Evolutionary conservation across 768 basidiomycete genomes (phyloP).

Genomic region (Agaricus subrufescens): DNA sequence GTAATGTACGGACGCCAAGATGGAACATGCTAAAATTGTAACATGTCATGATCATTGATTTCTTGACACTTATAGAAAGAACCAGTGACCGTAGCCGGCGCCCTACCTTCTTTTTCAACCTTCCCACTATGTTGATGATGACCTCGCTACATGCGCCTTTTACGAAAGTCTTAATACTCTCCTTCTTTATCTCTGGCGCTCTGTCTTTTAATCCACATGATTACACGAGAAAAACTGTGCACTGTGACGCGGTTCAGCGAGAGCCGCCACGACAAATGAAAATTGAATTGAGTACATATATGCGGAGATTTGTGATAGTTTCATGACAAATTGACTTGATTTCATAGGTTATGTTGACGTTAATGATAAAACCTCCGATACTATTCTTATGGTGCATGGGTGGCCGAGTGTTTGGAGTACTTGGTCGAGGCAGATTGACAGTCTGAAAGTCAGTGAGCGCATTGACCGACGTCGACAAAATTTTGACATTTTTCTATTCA

Average conservation of each 20-base stretch:
- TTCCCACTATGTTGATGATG: not conserved
- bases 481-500: not conserved
- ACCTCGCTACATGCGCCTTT: not conserved
- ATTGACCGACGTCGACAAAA: not conserved
- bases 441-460: slow-evolving; percentile 44
- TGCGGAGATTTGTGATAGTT: too few relatives aligned
- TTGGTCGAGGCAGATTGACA: slow-evolving; percentile 68
- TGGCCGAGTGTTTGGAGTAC: slow-evolving; percentile 78
- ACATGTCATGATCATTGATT: not conserved
- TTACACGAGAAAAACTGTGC: slow-evolving; percentile 27
- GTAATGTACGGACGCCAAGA: too few relatives aligned
- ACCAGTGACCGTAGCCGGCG: too few relatives aligned
- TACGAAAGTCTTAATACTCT: not conserved
- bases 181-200: not conserved
- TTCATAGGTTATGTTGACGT: slow-evolving; percentile 57
- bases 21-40: not conserved
- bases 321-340: not conserved
- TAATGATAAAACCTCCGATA: slow-evolving; percentile 45
- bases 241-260: slow-evolving; percentile 40
- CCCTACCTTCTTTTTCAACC: too few relatives aligned
- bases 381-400: slow-evolving; percentile 69
- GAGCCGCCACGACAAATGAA: slow-evolving; percentile 21
- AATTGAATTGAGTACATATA: slow-evolving; percentile 41
- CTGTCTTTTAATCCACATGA: slow-evolving; percentile 29
- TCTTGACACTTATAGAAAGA: too few relatives aligned